Percentiles rank a stretch among this genome's conserved stretches.
These are phyloP conservation scores for Mortierella antarctica DNA, from an alignment of 192 early-diverging fungal species.

Conservation along the genomic window DNA sequence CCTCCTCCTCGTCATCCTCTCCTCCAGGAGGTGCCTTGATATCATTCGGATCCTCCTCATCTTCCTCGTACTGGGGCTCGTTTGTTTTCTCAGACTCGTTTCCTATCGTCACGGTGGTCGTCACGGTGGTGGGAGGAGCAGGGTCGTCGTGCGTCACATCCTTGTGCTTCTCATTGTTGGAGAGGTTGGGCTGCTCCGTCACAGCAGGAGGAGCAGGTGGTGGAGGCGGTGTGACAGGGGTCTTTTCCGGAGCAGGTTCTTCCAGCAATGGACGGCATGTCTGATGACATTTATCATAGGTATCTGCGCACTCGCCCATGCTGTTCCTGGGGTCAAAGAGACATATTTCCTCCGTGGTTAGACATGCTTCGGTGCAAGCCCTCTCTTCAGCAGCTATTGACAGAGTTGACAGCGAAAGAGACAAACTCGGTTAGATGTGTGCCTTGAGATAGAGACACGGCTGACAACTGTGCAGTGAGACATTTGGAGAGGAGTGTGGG, in stretches of 20 bases:
- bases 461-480: background rate
- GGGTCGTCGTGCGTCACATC: conserved; percentile 3
- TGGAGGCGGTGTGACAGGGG: background rate
- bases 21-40: conserved; percentile 10
- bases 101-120: background rate
- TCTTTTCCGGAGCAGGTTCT: background rate
- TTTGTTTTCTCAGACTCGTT: background rate
- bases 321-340: conserved; percentile 13
- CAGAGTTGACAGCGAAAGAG: background rate
- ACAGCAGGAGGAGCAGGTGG: background rate
- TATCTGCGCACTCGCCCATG: conserved; percentile 9
- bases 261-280: conserved; percentile 1
- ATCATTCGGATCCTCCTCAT: conserved; percentile 2
- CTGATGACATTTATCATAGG: conserved; percentile 8
- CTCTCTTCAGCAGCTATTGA: conserved; percentile 10
- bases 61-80: background rate
- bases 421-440: background rate
- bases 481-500: background rate
- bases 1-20: conserved; percentile 18
- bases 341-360: conserved; percentile 18
- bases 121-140: background rate
- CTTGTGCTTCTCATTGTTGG: conserved; percentile 3
- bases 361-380: conserved; percentile 5
- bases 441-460: background rate
- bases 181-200: background rate